Conservation (phyloP, 1,284 basidiomycete species). For the Amylostereum chailletii region DNA sequence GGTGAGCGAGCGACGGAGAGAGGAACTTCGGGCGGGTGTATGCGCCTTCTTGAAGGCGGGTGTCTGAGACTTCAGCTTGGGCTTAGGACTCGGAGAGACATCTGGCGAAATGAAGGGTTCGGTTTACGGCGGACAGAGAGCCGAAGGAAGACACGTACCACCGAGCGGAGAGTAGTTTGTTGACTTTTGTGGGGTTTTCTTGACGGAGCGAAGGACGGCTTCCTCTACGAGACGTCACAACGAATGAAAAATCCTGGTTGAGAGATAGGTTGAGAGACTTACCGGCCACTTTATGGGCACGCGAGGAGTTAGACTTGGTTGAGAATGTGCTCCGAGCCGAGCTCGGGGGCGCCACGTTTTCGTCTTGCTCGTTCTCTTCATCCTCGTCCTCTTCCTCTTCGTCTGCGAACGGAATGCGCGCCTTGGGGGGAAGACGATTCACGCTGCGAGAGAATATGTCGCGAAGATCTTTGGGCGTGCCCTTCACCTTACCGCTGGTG, state of each 20-base stretch:
- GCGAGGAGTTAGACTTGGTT: background rate
- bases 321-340: background rate
- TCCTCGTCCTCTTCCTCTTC: background rate
- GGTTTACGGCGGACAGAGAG: background rate
- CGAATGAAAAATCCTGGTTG: background rate
- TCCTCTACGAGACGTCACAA: background rate
- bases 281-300: background rate
- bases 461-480: conserved; percentile 1
- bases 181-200: background rate
- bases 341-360: background rate
- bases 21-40: background rate
- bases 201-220: background rate
- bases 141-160: background rate
- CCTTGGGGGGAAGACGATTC: conserved; percentile 3
- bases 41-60: background rate
- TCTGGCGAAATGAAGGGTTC: background rate
- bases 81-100: background rate
- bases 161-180: background rate
- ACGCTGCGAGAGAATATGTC: conserved; percentile 7
- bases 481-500: background rate
- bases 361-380: conserved; percentile 4
- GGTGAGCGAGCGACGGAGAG: background rate
- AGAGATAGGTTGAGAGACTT: background rate
- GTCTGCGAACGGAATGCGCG: background rate
- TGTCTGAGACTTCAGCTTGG: background rate